Evolutionary conservation across 2,329 filamentous ascomycete species (phyloP), one percentile per base, ranked within the genome.

Genomic region (Cercospora zeae-maydis): DNA sequence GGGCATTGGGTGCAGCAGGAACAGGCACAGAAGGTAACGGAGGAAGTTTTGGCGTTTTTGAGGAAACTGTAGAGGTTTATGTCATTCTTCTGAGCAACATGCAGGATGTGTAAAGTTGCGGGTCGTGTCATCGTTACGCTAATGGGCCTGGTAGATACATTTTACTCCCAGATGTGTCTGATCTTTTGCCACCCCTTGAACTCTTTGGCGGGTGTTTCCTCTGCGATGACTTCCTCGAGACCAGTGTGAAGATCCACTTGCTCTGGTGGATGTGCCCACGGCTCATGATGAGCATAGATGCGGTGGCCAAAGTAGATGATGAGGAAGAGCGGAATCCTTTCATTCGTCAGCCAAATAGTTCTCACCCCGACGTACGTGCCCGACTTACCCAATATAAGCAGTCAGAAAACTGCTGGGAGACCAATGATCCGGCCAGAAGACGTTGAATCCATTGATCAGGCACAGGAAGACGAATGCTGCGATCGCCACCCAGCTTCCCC

Each of bases 1-100:
- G 88, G 88, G 0, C 88, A 90, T 76, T 90, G 88, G 88, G 82
- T 88, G 36, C 86, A 88, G 71, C 86, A 89, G 74, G 87, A 90
- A 72, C 79, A 85, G 71, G 82, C 86, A 1, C 80, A 83, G 67
- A 79, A 76, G 59, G 84, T 87, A 27, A 37, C 37, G 4, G 33
- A 24, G n/a, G 59, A 49, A 37, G 31, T 61, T 13, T 8, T 61
- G 10, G 13, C 2, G 24, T 61, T 61, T 16, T 34, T 61, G 16
- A 19, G 42, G 36, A 56, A 11, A 36, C 21, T 61, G 58, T 55
- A 61, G 53, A 34, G 4, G 10, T 2, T 1, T 2, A 6, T 52
- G 14, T 10, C 1, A n/a, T 34, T 19, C 16, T 19, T 34, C 49
- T 16, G 7, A 10, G 13, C 27, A 6, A 10, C 19, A 21, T 33